phyloP scores from a whole-genome alignment of 2,329 filamentous ascomycete genomes.

The Teratosphaeria destructans region DNA sequence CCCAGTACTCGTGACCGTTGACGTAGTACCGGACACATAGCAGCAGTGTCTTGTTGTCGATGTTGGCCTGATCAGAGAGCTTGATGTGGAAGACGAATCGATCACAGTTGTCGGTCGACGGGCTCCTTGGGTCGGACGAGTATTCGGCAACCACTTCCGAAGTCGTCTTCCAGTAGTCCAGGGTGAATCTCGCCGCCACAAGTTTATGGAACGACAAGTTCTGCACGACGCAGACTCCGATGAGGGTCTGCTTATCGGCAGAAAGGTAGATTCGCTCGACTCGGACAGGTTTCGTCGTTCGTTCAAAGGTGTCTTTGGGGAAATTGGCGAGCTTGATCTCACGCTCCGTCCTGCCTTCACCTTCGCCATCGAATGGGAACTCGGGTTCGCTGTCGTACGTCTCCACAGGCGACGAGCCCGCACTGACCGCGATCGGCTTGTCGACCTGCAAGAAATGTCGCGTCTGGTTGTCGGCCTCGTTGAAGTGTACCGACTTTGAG shows the following conservation, averaged over 20 bases:
- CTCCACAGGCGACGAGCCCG: conserved; percentile 82
- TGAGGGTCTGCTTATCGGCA: conserved; percentile 71
- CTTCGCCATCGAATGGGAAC: conserved; percentile 65
- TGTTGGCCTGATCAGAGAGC: conserved; percentile 77
- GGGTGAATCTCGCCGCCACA: conserved; percentile 85
- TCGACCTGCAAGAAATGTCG: conserved; percentile 93
- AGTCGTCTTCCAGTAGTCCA: conserved; percentile 98
- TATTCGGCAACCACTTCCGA: conserved; percentile 90
- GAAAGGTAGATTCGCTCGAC: conserved; percentile 83
- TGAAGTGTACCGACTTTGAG: conserved; percentile 96
- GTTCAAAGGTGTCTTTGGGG: conserved; percentile 53
- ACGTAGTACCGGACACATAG: conserved; percentile 85
- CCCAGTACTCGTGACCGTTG: conserved; percentile 80
- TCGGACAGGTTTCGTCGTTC: conserved; percentile 58
- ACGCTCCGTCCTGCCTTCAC: conserved; percentile 58
- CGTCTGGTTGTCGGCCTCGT: conserved; percentile 90
- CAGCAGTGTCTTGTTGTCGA: conserved; percentile 86
- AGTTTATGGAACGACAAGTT: conserved; percentile 85
- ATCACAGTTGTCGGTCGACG: conserved; percentile 57
- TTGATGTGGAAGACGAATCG: conserved; percentile 92
- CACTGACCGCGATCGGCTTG: conserved; percentile 88
- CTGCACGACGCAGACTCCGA: conserved; percentile 73
- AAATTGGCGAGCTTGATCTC: conserved; percentile 81
- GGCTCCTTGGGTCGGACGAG: conserved; percentile 63
- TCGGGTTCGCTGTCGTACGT: conserved; percentile 77